These are phyloP conservation scores for Globisporangium solare DNA, from an alignment of 352 stramenopile genomes.

Conservation along the genomic window DNA sequence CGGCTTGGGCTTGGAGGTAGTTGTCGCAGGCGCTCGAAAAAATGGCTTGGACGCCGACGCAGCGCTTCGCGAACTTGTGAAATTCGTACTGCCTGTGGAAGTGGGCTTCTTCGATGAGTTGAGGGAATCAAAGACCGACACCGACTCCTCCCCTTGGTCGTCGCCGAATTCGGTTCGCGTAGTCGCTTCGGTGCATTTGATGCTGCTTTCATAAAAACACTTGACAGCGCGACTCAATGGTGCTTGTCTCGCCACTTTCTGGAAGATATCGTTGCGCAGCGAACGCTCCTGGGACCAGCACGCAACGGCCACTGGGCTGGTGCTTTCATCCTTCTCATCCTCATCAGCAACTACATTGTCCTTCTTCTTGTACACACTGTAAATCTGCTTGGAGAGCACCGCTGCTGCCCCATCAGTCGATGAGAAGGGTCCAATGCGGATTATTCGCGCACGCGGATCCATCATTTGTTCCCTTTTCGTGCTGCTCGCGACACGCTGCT, in stretches of 20 bases:
- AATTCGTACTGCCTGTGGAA: not conserved
- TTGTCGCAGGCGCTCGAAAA: conserved; percentile 19
- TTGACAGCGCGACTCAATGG: conserved; percentile 37
- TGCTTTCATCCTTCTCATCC: conserved; percentile 6
- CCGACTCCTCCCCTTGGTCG: conserved; percentile 53
- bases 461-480: not conserved
- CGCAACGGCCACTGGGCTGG: conserved; percentile 26
- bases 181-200: conserved; percentile 47
- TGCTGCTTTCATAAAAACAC: conserved; percentile 46
- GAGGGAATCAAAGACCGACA: conserved; percentile 60
- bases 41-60: conserved; percentile 19
- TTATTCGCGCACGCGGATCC: conserved; percentile 45
- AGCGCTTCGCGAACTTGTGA: not conserved
- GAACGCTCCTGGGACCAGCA: conserved; percentile 63
- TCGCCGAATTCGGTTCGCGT: conserved; percentile 46
- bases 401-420: conserved; percentile 4
- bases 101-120: conserved; percentile 26
- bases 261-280: conserved; percentile 54
- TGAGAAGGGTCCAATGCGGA: conserved; percentile 23
- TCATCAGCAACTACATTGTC: not conserved
- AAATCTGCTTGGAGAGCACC: conserved; percentile 39
- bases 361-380: conserved; percentile 44
- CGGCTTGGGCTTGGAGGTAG: conserved; percentile 15
- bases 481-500: conserved; percentile 15
- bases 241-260: conserved; percentile 27